Evolutionary conservation across 2,329 filamentous ascomycete genomes (phyloP).

Genomic region (Fusarium temperatum): DNA sequence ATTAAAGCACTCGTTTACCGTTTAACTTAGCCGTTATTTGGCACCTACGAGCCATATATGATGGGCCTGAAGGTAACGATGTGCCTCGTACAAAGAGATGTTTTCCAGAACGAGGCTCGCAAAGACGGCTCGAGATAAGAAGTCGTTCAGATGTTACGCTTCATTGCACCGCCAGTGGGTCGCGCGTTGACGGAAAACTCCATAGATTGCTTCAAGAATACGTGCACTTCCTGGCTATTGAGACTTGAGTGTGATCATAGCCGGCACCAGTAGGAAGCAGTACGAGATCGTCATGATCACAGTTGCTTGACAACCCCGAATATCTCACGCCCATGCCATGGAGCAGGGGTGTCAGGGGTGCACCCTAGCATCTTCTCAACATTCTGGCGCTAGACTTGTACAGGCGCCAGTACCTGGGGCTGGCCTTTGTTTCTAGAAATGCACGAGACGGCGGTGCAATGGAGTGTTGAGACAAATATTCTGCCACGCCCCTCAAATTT

Average conservation of each 20-base stretch:
- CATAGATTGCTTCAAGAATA: neutral
- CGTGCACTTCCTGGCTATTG: neutral
- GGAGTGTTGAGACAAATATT: neutral
- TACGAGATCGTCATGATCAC: neutral
- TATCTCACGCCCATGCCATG: neutral
- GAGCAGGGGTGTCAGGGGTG: neutral
- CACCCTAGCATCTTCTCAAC: neutral
- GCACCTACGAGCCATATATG: neutral
- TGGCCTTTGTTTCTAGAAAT: neutral
- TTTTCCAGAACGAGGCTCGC: neutral
- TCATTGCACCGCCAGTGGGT: neutral
- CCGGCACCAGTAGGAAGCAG: neutral
- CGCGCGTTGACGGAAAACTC: neutral
- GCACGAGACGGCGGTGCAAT: neutral
- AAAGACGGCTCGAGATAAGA: neutral
- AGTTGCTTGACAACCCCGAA: neutral
- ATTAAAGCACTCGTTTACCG: neutral
- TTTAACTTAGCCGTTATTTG: neutral
- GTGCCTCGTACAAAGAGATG: neutral
- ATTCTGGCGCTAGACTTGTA: neutral
- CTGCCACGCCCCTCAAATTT: neutral
- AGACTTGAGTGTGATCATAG: neutral
- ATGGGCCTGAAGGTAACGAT: neutral
- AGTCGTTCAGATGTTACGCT: neutral
- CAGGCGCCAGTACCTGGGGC: neutral